A percentile compares a stretch with the other conserved stretches of the same genome.
phyloP scores from a whole-genome alignment of 2,329 filamentous ascomycete species.

The Colletotrichum caudatum region DNA sequence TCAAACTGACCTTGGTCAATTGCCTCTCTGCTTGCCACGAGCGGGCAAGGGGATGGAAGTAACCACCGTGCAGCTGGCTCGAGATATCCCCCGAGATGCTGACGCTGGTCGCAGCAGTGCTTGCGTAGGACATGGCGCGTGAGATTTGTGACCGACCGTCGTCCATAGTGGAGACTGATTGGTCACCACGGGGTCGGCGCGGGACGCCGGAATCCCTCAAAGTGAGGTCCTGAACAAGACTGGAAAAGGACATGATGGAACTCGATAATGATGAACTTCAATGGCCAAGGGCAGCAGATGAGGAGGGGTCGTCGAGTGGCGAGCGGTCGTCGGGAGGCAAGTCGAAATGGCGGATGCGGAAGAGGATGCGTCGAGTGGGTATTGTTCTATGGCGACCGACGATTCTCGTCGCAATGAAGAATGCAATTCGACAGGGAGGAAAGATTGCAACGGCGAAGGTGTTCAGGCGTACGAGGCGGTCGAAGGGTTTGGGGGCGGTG shows the following conservation, averaged over 20 bases:
- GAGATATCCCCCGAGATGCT: conserved; percentile 81
- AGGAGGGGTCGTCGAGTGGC: conserved; percentile 18
- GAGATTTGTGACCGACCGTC: conserved; percentile 72
- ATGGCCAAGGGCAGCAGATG: neutral
- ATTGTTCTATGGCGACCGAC: conserved; percentile 19
- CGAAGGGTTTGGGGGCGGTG: conserved; percentile 17
- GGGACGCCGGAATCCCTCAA: conserved; percentile 65
- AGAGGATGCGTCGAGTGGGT: neutral
- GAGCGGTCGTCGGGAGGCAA: conserved; percentile 6
- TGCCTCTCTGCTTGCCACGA: conserved; percentile 88
- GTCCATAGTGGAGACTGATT: conserved; percentile 68
- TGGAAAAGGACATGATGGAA: conserved; percentile 74
- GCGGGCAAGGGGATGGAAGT: conserved; percentile 82
- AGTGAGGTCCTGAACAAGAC: conserved; percentile 73
- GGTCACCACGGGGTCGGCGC: conserved; percentile 61
- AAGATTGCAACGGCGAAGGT: conserved; percentile 2
- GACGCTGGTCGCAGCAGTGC: conserved; percentile 75
- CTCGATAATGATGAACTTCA: neutral
- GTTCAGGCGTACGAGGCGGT: neutral
- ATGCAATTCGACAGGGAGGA: conserved; percentile 9
- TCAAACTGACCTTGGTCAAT: conserved; percentile 77
- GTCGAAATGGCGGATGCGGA: conserved; percentile 9
- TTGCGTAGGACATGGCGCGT: conserved; percentile 73
- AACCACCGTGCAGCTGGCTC: conserved; percentile 86
- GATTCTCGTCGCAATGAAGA: neutral